Percentiles rank a stretch among this genome's conserved stretches.
These are phyloP conservation scores for Penicillium ucsense DNA, from an alignment of 495 filamentous ascomycete genomes.

Conservation along the genomic window DNA sequence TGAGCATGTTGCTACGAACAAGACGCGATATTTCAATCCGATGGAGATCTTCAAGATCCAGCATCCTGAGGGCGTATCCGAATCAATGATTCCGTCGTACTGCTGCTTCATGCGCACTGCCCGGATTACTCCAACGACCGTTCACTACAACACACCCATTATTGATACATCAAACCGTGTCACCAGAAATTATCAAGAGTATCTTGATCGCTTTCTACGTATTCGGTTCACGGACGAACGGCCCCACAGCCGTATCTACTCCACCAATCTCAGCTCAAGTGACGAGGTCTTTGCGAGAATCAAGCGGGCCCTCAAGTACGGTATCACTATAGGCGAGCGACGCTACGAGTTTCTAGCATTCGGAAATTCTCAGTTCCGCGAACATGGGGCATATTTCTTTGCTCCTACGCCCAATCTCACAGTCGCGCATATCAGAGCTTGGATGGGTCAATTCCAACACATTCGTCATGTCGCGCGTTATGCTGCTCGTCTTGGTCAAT, in stretches of 20 bases:
- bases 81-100: constrained; percentile 53
- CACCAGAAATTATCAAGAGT: constrained; percentile 55
- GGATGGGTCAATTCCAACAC: constrained; percentile 81
- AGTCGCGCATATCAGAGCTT: constrained; percentile 66
- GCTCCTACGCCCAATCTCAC: constrained; percentile 48
- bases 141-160: constrained; percentile 66
- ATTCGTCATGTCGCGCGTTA: constrained; percentile 77
- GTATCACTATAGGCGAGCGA: constrained; percentile 71
- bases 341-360: constrained; percentile 89
- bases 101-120: constrained; percentile 69
- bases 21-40: constrained; percentile 54
- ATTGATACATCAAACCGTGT: constrained; percentile 87
- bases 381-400: constrained; percentile 89
- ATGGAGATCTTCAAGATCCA: constrained; percentile 60
- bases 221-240: constrained; percentile 86
- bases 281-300: constrained; percentile 69
- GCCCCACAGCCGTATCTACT: constrained; percentile 48
- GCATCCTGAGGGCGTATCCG: constrained; percentile 33
- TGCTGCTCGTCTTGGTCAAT: constrained; percentile 81
- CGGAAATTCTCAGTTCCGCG: constrained; percentile 90
- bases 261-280: constrained; percentile 43
- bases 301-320: constrained; percentile 59
- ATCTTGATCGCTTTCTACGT: constrained; percentile 78
- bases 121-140: constrained; percentile 70
- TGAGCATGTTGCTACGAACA: constrained; percentile 52